Conservation (phyloP, 2,329 filamentous ascomycete genomes). For the Cercospora citrullina region DNA sequence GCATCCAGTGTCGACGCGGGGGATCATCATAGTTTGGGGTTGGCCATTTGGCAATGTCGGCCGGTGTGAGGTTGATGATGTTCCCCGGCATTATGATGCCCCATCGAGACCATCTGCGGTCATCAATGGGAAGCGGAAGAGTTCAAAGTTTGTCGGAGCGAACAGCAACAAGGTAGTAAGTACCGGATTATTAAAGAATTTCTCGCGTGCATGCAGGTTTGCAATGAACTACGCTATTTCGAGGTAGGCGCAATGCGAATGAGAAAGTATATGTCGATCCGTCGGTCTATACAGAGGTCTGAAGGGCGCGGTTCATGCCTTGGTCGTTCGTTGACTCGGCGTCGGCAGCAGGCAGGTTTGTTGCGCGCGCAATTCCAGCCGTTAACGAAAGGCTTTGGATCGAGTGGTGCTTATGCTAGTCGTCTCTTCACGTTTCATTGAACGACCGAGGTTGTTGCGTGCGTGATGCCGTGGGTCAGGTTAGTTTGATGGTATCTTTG, state of each 20-base stretch:
- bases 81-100: slow-evolving; percentile 33
- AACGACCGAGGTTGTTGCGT: background rate
- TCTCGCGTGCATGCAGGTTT: slow-evolving; percentile 1
- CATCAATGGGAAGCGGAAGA: background rate
- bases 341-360: background rate
- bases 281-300: background rate
- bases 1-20: slow-evolving; percentile 36
- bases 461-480: background rate
- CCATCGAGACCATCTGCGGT: slow-evolving; percentile 1
- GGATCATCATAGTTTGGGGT: slow-evolving; percentile 36
- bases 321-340: background rate
- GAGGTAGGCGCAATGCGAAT: slow-evolving; percentile 6
- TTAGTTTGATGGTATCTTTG: background rate
- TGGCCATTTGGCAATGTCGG: slow-evolving; percentile 38
- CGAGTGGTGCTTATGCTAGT: background rate
- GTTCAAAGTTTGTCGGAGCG: background rate
- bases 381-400: background rate
- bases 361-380: background rate
- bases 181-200: background rate
- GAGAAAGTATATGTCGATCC: slow-evolving; percentile 15
- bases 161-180: background rate
- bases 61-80: slow-evolving; percentile 32
- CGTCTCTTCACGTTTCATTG: background rate
- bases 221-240: slow-evolving; percentile 5
- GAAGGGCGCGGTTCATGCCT: slow-evolving; percentile 1